Evolutionary conservation across 192 early-diverging fungal species (phyloP), one percentile per base, ranked within the genome.

Genomic region (Backusella liffmaniae): DNA sequence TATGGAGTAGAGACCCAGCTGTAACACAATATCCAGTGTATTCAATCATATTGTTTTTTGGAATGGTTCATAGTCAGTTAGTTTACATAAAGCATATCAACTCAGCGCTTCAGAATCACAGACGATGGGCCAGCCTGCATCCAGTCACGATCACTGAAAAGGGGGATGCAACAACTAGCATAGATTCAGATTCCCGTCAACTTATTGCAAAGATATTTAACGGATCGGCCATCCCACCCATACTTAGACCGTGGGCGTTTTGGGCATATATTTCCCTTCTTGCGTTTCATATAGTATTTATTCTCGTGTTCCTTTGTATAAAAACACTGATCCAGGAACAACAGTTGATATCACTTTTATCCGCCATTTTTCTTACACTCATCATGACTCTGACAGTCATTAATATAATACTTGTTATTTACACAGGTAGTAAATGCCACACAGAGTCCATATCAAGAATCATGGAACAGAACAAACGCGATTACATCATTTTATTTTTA

Each of bases 61-160:
- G 67, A 21, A 69, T 69, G n/a, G 4, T 41, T n/a, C 35, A 69
- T 5, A 39, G 4, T 35, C 67, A 69, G 39, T 37, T 69, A 21
- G 36, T 26, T 69, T 69, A 69, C 39, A 69, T 23, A 37, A 35
- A 36, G 12, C 21, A 39, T 41, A 39, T 69, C 21, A 37, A n/a
- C 34, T 21, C 34, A 4, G 37, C 67, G 0, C 37, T 69, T 41
- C 16, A 36, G 10, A 69, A 69, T 37, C 67, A 69, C 21, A 69
- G 34, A 69, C 7, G 67, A 69, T 69, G 67, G 67, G 37, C 35
- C 1, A 69, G 67, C 39, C 23, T 69, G 10, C 67, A 69, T 69
- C 67, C 67, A 39, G 67, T 69, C 8, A 69, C 37, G 23, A 69
- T 69, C n/a, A 69, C 67, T 8, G 67, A 69, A 69, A 69, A 69